Conservation (phyloP, 2,329 filamentous ascomycete genomes). For the Botrytis elliptica region DNA sequence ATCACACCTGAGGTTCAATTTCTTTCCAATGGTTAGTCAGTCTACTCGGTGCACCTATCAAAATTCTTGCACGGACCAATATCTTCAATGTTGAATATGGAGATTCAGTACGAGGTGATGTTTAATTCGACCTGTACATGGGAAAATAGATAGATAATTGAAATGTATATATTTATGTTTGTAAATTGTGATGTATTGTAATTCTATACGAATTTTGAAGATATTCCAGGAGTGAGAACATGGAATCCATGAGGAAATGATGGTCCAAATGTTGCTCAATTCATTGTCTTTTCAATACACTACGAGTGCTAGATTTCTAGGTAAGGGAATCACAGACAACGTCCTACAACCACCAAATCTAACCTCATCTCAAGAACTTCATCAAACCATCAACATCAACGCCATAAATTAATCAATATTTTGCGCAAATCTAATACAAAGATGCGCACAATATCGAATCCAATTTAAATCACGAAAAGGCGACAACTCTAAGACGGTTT, state of each 20-base stretch:
- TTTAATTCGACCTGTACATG: conserved; percentile 6
- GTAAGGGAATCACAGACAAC: conserved; percentile 22
- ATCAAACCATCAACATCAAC: conserved; percentile 22
- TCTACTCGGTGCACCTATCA: conserved; percentile 13
- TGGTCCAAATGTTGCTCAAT: not conserved
- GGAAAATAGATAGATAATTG: conserved; percentile 10
- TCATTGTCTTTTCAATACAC: conserved; percentile 19
- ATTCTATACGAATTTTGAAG: not conserved
- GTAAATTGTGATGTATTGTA: conserved; percentile 12
- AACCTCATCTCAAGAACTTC: conserved; percentile 15
- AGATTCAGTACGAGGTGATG: conserved; percentile 17
- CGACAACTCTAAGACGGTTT: conserved; percentile 31
- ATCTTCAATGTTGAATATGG: conserved; percentile 15
- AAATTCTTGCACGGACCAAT: conserved; percentile 4
- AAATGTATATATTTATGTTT: not conserved
- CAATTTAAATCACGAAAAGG: conserved; percentile 32
- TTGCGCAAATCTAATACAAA: conserved; percentile 17
- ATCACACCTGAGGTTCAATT: conserved; percentile 7
- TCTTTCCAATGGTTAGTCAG: not conserved
- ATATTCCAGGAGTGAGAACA: not conserved
- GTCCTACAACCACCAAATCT: conserved; percentile 22
- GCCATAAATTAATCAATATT: conserved; percentile 21
- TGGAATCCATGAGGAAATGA: not conserved
- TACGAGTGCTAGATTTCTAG: conserved; percentile 20
- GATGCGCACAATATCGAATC: conserved; percentile 22